Conservation (phyloP, 805 yeast species). For the Hanseniaspora clermontiae region DNA sequence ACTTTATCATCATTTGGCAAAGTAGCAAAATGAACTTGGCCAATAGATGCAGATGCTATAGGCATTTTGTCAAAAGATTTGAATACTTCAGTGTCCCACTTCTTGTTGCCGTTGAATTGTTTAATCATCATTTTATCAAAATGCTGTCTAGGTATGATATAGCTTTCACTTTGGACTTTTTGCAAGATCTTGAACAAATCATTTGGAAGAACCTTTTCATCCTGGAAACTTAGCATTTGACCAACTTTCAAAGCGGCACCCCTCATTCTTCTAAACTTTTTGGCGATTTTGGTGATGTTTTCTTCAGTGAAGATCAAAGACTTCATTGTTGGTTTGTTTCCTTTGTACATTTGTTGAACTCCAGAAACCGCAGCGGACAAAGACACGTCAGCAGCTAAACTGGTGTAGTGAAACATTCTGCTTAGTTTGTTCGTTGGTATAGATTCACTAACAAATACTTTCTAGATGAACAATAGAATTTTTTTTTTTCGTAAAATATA, state of each 20-base stretch:
- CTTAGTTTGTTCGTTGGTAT: constrained; percentile 84
- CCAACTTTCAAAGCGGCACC: constrained; percentile 98
- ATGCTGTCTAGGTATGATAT: constrained; percentile 92
- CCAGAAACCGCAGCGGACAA: constrained; percentile 71
- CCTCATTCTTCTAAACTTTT: constrained; percentile 82
- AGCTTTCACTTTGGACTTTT: constrained; percentile 85
- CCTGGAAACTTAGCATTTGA: constrained; percentile 94
- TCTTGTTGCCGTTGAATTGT: constrained; percentile 47
- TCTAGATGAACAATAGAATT: not conserved
- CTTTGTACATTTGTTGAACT: constrained; percentile 50
- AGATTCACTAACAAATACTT: constrained; percentile 32
- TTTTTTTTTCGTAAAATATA: not conserved
- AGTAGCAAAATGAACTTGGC: constrained; percentile 85
- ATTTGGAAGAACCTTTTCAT: constrained; percentile 66
- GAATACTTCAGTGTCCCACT: constrained; percentile 61
- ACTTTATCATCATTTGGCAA: constrained; percentile 56
- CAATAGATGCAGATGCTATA: constrained; percentile 87
- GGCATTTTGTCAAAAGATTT: constrained; percentile 74
- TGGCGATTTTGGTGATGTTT: constrained; percentile 78
- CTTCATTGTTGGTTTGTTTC: constrained; percentile 39
- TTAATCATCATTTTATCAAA: constrained; percentile 57
- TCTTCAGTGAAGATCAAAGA: constrained; percentile 60
- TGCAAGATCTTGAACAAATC: constrained; percentile 72
- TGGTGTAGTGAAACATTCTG: constrained; percentile 83
- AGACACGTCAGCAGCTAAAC: constrained; percentile 84